Conservation (phyloP, 345 rosid genomes). For the Gossypium thurberi region DNA sequence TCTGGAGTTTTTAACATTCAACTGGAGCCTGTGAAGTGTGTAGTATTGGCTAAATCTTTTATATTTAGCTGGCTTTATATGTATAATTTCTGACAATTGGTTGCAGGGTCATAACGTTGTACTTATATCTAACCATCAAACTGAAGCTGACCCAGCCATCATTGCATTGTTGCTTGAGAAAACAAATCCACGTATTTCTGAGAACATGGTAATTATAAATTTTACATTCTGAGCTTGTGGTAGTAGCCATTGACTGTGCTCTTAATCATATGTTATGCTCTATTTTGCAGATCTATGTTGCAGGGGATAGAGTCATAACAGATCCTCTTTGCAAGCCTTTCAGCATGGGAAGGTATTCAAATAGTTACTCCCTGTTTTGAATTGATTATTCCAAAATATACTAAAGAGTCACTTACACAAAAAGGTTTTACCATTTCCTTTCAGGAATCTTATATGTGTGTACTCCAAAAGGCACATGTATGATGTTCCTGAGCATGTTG, state of each 20-base stretch:
- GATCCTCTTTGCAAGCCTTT: slow-evolving; percentile 99
- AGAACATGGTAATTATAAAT: slow-evolving; percentile 52
- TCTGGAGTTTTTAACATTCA: neutral
- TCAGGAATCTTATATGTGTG: slow-evolving; percentile 90
- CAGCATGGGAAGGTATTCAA: slow-evolving; percentile 89
- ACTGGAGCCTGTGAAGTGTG: neutral
- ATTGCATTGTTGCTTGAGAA: slow-evolving; percentile 83
- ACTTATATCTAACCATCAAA: slow-evolving; percentile 92
- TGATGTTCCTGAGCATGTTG: slow-evolving; percentile 84
- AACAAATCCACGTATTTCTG: slow-evolving; percentile 52
- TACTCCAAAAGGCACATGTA: slow-evolving; percentile 89
- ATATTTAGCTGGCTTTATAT: slow-evolving; percentile 1
- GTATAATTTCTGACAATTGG: slow-evolving; percentile 10
- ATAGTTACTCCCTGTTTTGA: neutral
- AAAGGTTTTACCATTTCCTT: slow-evolving; percentile 16
- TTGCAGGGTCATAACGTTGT: slow-evolving; percentile 88
- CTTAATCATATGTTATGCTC: slow-evolving; percentile 16
- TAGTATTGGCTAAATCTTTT: neutral
- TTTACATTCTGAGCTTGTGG: slow-evolving; percentile 17
- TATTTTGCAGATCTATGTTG: slow-evolving; percentile 67
- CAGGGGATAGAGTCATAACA: slow-evolving; percentile 94
- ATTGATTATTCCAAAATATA: slow-evolving; percentile 24
- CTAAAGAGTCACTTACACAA: slow-evolving; percentile 11
- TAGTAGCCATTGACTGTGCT: slow-evolving; percentile 2
- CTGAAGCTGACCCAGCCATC: slow-evolving; percentile 93